Percentiles rank a stretch among this genome's conserved stretches.
These are phyloP conservation scores for Backusella circina DNA, from an alignment of 192 early-diverging fungal species.

Conservation along the genomic window DNA sequence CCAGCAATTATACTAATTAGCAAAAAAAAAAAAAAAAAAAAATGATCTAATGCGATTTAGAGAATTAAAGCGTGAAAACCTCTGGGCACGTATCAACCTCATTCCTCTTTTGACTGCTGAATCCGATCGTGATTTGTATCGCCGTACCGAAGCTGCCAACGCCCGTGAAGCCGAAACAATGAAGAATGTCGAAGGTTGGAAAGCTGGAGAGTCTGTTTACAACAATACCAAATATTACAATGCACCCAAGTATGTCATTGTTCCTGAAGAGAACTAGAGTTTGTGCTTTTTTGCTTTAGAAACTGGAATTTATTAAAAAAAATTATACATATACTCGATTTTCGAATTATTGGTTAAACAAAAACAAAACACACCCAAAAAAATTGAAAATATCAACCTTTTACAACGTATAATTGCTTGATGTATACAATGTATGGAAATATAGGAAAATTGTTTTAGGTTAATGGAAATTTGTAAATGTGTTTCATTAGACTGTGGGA, in stretches of 20 bases:
- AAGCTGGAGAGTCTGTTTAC: slow-evolving; percentile 84
- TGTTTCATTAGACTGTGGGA: background rate
- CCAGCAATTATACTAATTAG: no score
- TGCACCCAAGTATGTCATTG: slow-evolving; percentile 59
- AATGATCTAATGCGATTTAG: slow-evolving; percentile 36
- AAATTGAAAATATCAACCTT: background rate
- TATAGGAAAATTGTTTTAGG: background rate
- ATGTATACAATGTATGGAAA: background rate
- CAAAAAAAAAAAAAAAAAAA: no score
- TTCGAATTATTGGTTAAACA: slow-evolving; percentile 1
- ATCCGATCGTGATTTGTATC: slow-evolving; percentile 85
- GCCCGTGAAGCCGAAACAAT: slow-evolving; percentile 81
- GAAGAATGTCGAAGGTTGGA: slow-evolving; percentile 78
- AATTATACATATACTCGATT: background rate
- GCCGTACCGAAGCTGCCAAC: slow-evolving; percentile 70
- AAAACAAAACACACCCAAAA: background rate
- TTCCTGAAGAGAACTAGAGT: slow-evolving; percentile 52
- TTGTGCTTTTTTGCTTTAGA: background rate
- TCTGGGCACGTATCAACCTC: slow-evolving; percentile 91
- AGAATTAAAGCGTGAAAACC: slow-evolving; percentile 88
- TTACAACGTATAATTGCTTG: background rate
- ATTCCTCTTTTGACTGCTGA: slow-evolving; percentile 92
- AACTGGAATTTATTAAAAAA: background rate
- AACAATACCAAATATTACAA: slow-evolving; percentile 85
- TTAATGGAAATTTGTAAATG: background rate